Base-by-base conservation (phyloP, 345 rosid genomes). In the Hypericum androsaemum region DNA sequence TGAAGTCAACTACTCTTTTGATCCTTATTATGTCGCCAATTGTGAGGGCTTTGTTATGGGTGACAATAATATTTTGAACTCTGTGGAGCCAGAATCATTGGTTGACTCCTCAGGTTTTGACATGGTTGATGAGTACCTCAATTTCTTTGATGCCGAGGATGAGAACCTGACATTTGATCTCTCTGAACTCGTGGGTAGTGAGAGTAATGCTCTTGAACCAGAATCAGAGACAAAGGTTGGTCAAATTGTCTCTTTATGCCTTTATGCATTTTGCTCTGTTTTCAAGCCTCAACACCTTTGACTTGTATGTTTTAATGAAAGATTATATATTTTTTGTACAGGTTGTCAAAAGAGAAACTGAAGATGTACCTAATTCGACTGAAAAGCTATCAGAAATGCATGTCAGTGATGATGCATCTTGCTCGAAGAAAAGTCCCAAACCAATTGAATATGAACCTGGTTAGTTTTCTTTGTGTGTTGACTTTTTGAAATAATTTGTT, bases 41-140 rank as follows among this genome's bases (percentile, higher is more conserved):
- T 69, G 52, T 41, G 86, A 85, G 58, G 86, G 69, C 12, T 52
- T 74, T 39, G 84, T 64, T 73, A 62, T 84, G 37, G 88, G 83
- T 60, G 72, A 89, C 35, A 72, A 78, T 60, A 96, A 92, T 70
- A 89, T 87, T 57, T 68, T 76, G 41, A 69, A 62, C 62, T 53
- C 66, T 7, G 14, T 53, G 40, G 81, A 72, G 64, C 65, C 66
- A 37, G 75, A 74, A 45, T 43, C 78, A 10, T 62, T 56, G 4
- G 62, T 50, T 28, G 72, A 57, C 48, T 12, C 50, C 42, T 10
- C 67, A 11, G 74, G 61, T 61, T 83, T 83, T 59, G 61, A 76
- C 66, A 48, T 75, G 32, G 32, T 22, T 59, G 95, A 77, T 11
- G 95, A 92, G 43, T 92, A 78, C 56, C 81, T 92, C 47, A 77